Conservation (phyloP, 2,329 filamentous ascomycete genomes). For the Aureobasidium lini region DNA sequence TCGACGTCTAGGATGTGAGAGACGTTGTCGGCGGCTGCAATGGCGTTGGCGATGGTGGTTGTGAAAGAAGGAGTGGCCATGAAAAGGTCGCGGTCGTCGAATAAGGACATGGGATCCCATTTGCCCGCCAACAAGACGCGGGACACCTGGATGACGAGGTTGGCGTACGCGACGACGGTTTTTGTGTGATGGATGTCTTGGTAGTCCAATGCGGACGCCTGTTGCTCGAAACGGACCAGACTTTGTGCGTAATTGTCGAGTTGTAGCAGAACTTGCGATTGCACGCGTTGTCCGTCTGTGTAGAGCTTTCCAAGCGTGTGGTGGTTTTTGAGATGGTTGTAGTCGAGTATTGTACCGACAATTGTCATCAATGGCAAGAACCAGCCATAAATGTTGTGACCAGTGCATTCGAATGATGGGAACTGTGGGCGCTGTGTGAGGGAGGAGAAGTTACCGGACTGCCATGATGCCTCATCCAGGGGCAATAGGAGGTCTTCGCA, state of each 20-base stretch:
- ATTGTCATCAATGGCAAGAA: constrained; percentile 13
- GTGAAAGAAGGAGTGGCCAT: constrained; percentile 14
- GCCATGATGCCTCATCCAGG: constrained; percentile 10
- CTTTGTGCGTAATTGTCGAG: constrained; percentile 13
- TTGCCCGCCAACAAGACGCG: constrained; percentile 11
- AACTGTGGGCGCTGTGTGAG: constrained; percentile 11
- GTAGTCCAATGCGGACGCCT: background rate
- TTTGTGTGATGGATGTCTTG: constrained; percentile 13
- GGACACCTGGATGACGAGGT: constrained; percentile 10
- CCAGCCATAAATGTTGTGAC: constrained; percentile 14
- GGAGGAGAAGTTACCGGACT: constrained; percentile 10
- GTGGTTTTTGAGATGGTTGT: constrained; percentile 11
- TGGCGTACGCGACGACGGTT: constrained; percentile 12
- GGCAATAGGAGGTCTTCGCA: constrained; percentile 11
- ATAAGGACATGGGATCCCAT: constrained; percentile 12
- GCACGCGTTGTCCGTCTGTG: constrained; percentile 10
- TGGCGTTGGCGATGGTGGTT: constrained; percentile 12
- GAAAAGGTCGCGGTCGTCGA: constrained; percentile 14
- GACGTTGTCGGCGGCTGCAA: constrained; percentile 11
- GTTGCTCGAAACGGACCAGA: constrained; percentile 11
- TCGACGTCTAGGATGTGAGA: constrained; percentile 11
- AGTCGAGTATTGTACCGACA: constrained; percentile 13
- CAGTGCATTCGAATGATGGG: constrained; percentile 12
- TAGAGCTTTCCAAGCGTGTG: constrained; percentile 11
- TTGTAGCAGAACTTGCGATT: constrained; percentile 6